A percentile compares a stretch with the other conserved stretches of the same genome.
phyloP scores from a whole-genome alignment of 2,329 filamentous ascomycete genomes.

The Cercospora berteroae region DNA sequence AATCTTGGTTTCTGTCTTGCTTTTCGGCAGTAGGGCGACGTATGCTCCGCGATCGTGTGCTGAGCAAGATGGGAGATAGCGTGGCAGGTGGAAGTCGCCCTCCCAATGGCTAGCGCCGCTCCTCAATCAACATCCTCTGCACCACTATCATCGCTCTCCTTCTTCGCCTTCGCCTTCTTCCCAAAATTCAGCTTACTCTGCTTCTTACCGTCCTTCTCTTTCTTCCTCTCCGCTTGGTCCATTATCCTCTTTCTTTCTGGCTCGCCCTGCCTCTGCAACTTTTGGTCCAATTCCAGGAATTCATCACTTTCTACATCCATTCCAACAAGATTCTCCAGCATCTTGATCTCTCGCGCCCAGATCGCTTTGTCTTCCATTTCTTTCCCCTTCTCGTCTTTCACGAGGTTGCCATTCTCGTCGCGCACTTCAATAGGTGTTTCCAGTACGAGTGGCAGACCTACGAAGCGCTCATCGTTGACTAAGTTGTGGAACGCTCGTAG shows the following conservation, averaged over 20 bases:
- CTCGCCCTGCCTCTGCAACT: constrained; percentile 66
- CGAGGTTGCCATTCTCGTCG: constrained; percentile 59
- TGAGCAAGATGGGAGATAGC: background rate
- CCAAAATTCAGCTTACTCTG: constrained; percentile 38
- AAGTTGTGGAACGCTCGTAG: constrained; percentile 86
- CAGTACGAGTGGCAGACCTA: constrained; percentile 82
- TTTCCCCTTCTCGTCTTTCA: constrained; percentile 44
- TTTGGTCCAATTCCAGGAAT: constrained; percentile 64
- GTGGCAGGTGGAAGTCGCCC: background rate
- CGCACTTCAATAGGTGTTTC: constrained; percentile 89
- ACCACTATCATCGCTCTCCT: background rate
- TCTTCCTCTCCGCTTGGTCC: constrained; percentile 75
- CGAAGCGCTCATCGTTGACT: constrained; percentile 76
- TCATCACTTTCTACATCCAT: constrained; percentile 74
- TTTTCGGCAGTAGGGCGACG: background rate
- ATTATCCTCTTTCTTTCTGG: constrained; percentile 72
- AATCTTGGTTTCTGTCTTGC: too few relatives aligned
- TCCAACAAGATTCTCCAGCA: constrained; percentile 82
- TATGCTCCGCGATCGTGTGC: background rate
- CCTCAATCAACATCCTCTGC: background rate
- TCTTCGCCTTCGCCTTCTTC: constrained; percentile 37
- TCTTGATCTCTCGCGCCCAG: constrained; percentile 93
- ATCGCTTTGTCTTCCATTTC: constrained; percentile 73
- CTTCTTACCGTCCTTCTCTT: constrained; percentile 56
- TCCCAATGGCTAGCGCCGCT: background rate